Evolutionary conservation across 371 early-diverging fungal genomes (phyloP), one percentile per base, ranked within the genome.

Genomic region (Smittium mucronatum): DNA sequence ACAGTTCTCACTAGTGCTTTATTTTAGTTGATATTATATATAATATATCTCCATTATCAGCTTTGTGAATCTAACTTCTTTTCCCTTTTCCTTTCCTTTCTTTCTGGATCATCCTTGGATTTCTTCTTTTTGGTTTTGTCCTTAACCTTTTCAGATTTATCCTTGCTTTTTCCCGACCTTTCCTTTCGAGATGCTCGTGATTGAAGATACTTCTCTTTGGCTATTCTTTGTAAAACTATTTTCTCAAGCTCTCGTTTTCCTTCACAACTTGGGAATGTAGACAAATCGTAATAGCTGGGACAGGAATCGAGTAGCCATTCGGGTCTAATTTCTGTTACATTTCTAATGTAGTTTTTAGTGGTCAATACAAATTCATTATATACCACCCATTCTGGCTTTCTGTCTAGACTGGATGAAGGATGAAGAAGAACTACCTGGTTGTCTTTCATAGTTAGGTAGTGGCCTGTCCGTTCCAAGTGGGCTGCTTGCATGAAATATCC

Each of bases 401-500:
- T 88, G 66, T 86, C 88, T 34, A 97, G 76, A 72, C 88, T 85
- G 33, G 92, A 88, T 16, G 92, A 92, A 30, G 95, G 97, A 78
- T 98, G 98, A n/a, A 98, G 83, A 61, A 86, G 85, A 8, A 97
- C 98, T n/a, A 83, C 73, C 80, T 96, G 97, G 78, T 97, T 93
- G 77, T 98, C 98, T 83, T 95, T 96, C 70, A 90, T 86, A 0
- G 97, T 97, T 74, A 93, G 72, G 76, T 97, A 98, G 73, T 89
- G 89, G 0, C 94, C 94, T 2, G 85, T 85, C 34, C 89, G 83
- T 71, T 95, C 94, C 65, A 90, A 77, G 77, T 96, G 94, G 0
- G 95, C 98, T 0, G 91, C 94, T 76, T 97, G 96, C 98, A 97
- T 97, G 76, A 96, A 97, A 83, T 89, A 96, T 28, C 97, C 97